These are phyloP conservation scores for Hericium alpestre DNA, from an alignment of 768 basidiomycete genomes.

Conservation along the genomic window DNA sequence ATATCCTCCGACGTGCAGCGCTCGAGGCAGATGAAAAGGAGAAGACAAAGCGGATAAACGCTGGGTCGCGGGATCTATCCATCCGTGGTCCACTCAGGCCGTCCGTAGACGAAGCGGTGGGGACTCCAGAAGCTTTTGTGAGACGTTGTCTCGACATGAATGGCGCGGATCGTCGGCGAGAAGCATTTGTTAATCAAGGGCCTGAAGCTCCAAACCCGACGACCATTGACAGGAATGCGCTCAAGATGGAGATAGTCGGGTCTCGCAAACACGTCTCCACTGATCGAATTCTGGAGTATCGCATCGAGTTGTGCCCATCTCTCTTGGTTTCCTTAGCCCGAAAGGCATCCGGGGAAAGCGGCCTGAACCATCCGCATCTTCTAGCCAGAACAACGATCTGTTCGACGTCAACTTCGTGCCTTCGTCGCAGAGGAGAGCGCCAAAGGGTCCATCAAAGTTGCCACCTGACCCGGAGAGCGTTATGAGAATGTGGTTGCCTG, in stretches of 20 bases:
- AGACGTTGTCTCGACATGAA: conserved; percentile 40
- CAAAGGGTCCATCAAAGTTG: conserved; percentile 26
- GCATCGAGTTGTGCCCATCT: conserved; percentile 60
- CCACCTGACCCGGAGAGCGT: conserved; percentile 40
- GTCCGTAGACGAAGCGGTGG: not conserved
- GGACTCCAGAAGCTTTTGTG: conserved; percentile 34
- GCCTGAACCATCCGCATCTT: conserved; percentile 29
- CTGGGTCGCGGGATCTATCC: not conserved
- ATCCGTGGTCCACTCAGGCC: not conserved
- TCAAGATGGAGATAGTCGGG: conserved; percentile 59
- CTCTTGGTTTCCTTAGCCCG: conserved; percentile 54
- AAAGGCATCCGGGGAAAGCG: conserved; percentile 51
- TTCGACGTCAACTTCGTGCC: conserved; percentile 30
- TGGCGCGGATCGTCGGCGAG: conserved; percentile 15
- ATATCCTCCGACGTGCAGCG: conserved; percentile 54
- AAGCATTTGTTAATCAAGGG: conserved; percentile 10
- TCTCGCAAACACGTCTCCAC: conserved; percentile 57
- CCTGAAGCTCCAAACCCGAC: not conserved
- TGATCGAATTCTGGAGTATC: conserved; percentile 63
- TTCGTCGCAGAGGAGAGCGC: conserved; percentile 5
- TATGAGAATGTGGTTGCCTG: conserved; percentile 71
- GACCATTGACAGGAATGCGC: conserved; percentile 22
- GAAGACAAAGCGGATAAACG: not conserved
- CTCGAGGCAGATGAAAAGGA: conserved; percentile 18
- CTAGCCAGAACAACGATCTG: conserved; percentile 40